These are phyloP conservation scores for Paxillus ammoniavirescens DNA, from an alignment of 768 basidiomycete species.

Conservation along the genomic window DNA sequence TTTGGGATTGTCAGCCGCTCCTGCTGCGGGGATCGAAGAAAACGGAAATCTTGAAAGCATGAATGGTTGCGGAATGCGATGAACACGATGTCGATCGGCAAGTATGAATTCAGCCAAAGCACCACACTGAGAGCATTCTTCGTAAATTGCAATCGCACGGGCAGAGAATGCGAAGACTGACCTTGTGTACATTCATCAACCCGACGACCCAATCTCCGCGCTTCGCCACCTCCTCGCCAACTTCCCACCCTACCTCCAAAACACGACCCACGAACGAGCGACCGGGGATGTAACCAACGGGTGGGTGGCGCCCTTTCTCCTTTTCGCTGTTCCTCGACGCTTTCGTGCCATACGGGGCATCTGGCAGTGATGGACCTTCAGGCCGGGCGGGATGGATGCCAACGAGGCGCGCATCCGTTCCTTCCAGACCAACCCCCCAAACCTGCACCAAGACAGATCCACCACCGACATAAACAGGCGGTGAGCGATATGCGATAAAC, in stretches of 20 bases:
- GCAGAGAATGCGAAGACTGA: slow-evolving; percentile 33
- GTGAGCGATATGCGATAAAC: slow-evolving; percentile 69
- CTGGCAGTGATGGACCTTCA: slow-evolving; percentile 9
- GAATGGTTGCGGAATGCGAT: slow-evolving; percentile 66
- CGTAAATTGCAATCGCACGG: slow-evolving; percentile 7
- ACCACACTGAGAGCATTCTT: slow-evolving; percentile 55
- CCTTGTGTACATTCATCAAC: slow-evolving; percentile 76
- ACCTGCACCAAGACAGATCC: slow-evolving; percentile 81
- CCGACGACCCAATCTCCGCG: slow-evolving; percentile 90
- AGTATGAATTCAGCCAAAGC: slow-evolving; percentile 88
- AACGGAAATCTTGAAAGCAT: slow-evolving; percentile 31
- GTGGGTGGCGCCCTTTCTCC: slow-evolving; percentile 23
- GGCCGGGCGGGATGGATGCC: slow-evolving; percentile 36
- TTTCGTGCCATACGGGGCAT: slow-evolving; percentile 22
- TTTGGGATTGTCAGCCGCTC: slow-evolving; percentile 3
- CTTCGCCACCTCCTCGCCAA: slow-evolving; percentile 45
- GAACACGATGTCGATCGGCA: slow-evolving; percentile 74
- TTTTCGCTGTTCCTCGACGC: slow-evolving; percentile 21
- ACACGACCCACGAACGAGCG: slow-evolving; percentile 84
- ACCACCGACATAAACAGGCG: slow-evolving; percentile 70
- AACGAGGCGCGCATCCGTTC: slow-evolving; percentile 66
- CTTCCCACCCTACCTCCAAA: slow-evolving; percentile 78
- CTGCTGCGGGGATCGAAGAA: slow-evolving; percentile 15
- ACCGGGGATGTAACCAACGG: slow-evolving; percentile 79
- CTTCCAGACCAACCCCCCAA: slow-evolving; percentile 84